Evolutionary conservation across 2,329 filamentous ascomycete genomes (phyloP).

Genomic region (Harringtonia aguacate): DNA sequence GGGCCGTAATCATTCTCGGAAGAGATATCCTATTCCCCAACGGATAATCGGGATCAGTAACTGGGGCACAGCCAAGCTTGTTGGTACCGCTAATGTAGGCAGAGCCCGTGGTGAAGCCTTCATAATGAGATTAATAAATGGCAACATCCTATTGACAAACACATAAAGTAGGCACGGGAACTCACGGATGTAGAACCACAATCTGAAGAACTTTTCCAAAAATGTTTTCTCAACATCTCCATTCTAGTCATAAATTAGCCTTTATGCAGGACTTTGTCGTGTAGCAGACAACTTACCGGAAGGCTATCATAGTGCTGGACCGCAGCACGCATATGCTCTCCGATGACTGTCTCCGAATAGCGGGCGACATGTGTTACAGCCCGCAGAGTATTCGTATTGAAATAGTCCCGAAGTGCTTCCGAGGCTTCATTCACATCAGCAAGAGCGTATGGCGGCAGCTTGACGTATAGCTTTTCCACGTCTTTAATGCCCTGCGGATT

Average conservation of each 20-base stretch:
- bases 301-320: constrained; percentile 13
- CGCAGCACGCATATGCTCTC: constrained; percentile 11
- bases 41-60: constrained; percentile 25
- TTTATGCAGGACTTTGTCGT: not conserved
- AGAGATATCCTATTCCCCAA: constrained; percentile 24
- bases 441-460: constrained; percentile 10
- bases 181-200: constrained; percentile 39
- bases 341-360: constrained; percentile 3
- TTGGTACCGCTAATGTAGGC: constrained; percentile 30
- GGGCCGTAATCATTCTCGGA: constrained; percentile 33
- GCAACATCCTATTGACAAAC: not conserved
- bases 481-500: not conserved
- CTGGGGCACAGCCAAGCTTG: constrained; percentile 26
- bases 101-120: constrained; percentile 34
- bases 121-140: not conserved
- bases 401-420: constrained; percentile 19
- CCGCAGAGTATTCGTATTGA: constrained; percentile 18
- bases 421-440: constrained; percentile 3
- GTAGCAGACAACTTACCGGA: constrained; percentile 7
- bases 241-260: constrained; percentile 7
- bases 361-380: constrained; percentile 19
- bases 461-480: not conserved
- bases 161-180: constrained; percentile 2
- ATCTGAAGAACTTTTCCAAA: constrained; percentile 27
- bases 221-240: constrained; percentile 21